A percentile compares a stretch with the other conserved stretches of the same genome.
Evolutionary conservation across 2,329 filamentous ascomycete species (phyloP).

Genomic region (Podosphaera fusca): DNA sequence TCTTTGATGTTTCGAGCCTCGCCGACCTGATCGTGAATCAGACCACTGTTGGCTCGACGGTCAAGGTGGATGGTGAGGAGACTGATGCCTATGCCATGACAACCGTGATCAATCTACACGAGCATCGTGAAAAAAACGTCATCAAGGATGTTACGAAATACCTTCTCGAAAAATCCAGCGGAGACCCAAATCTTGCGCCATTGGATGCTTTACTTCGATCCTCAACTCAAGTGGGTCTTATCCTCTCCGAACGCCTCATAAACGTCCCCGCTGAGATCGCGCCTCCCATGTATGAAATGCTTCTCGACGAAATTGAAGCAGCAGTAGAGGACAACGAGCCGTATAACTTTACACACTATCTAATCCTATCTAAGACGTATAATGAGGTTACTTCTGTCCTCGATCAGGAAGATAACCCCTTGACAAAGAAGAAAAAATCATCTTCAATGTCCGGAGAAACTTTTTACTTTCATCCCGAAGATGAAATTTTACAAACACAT

Average conservation of each 20-base stretch:
- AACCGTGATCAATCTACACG: constrained; percentile 61
- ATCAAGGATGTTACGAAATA: constrained; percentile 52
- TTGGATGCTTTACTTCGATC: constrained; percentile 29
- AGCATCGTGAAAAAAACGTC: constrained; percentile 53
- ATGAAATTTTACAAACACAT: constrained; percentile 66
- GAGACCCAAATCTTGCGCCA: constrained; percentile 21
- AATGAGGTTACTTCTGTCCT: constrained; percentile 64
- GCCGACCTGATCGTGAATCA: constrained; percentile 74
- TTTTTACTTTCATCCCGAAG: constrained; percentile 91
- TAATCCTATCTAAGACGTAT: constrained; percentile 84
- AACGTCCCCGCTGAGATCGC: constrained; percentile 90
- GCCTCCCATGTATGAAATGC: constrained; percentile 85
- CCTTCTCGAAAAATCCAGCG: constrained; percentile 29
- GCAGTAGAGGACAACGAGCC: constrained; percentile 79
- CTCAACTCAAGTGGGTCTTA: constrained; percentile 47
- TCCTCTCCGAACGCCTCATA: constrained; percentile 82
- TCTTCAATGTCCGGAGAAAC: constrained; percentile 31
- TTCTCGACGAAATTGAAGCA: constrained; percentile 72
- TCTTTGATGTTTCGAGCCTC: constrained; percentile 73
- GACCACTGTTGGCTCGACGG: constrained; percentile 70
- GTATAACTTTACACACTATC: constrained; percentile 80
- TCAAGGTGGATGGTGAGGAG: constrained; percentile 91
- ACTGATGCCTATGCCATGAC: constrained; percentile 83
- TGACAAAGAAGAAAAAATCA: constrained; percentile 43
- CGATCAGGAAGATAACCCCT: constrained; percentile 37